phyloP scores from a whole-genome alignment of 805 yeast species.

The Cyberlindnera nakhonratchasimensis region DNA sequence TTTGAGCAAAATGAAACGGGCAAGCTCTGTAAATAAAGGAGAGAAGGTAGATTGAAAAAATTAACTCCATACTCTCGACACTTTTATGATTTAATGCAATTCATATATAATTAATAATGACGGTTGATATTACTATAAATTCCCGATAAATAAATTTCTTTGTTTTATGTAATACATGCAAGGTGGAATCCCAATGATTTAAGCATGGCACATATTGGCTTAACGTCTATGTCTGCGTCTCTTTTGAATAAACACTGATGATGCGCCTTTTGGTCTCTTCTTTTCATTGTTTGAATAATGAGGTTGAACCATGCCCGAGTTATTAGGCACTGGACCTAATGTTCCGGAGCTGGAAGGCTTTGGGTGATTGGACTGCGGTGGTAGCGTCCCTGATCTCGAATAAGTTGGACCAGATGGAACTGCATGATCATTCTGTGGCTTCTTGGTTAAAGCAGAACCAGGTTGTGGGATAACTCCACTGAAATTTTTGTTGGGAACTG shows the following conservation, averaged over 20 bases:
- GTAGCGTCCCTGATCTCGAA: conserved; percentile 18
- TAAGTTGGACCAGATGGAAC: background rate
- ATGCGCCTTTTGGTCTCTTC: conserved; percentile 6
- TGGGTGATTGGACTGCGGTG: conserved; percentile 10
- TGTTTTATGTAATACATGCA: background rate
- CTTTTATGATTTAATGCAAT: background rate
- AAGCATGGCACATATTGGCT: background rate
- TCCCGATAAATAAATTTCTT: background rate
- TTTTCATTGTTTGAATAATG: background rate
- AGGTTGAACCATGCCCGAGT: conserved; percentile 3
- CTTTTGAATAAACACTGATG: conserved; percentile 2
- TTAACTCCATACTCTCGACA: background rate
- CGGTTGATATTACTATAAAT: background rate
- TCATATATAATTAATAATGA: background rate
- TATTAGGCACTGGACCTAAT: conserved; percentile 4
- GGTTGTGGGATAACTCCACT: no score
- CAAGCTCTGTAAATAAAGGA: conserved; percentile 4
- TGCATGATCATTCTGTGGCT: background rate
- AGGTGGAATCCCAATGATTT: background rate
- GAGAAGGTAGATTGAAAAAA: conserved; percentile 11
- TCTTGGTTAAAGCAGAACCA: no score
- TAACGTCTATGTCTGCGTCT: conserved; percentile 4
- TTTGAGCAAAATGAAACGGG: conserved; percentile 1
- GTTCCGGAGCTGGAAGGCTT: conserved; percentile 9
- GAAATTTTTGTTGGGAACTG: no score